These are phyloP conservation scores for Fibroporia radiculosa DNA, from an alignment of 768 basidiomycete genomes.

Conservation along the genomic window DNA sequence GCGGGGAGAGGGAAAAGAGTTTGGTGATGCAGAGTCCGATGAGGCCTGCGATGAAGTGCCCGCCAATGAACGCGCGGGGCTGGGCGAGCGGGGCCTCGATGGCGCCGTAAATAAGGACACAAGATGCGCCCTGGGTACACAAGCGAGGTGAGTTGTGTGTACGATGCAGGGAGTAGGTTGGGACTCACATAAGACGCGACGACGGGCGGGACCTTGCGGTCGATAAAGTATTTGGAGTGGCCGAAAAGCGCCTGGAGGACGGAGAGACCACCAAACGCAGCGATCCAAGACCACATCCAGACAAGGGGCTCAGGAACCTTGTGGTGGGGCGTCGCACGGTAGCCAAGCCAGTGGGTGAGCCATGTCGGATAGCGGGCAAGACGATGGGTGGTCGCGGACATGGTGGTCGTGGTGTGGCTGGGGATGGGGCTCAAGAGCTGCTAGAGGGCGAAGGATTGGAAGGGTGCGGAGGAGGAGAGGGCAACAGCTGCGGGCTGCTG, in stretches of 20 bases:
- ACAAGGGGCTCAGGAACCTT: conserved; percentile 28
- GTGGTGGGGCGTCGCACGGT: conserved; percentile 28
- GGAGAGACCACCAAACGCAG: conserved; percentile 42
- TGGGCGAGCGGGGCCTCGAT: conserved; percentile 47
- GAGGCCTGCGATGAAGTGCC: conserved; percentile 44
- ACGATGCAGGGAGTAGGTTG: not conserved
- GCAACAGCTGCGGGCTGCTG: too few species aligned
- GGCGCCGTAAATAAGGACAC: conserved; percentile 46
- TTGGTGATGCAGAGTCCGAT: conserved; percentile 45
- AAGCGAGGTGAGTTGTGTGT: not conserved
- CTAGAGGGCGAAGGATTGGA: too few species aligned
- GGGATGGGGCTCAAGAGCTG: too few species aligned
- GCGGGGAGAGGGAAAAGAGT: conserved; percentile 38
- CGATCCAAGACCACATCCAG: conserved; percentile 48
- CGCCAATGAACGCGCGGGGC: conserved; percentile 42
- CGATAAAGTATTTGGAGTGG: conserved; percentile 39
- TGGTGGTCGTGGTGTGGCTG: too few species aligned
- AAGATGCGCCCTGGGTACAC: conserved; percentile 40
- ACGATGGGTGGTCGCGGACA: too few species aligned
- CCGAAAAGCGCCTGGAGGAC: conserved; percentile 43
- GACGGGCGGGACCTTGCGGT: conserved; percentile 37
- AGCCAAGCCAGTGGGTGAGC: conserved; percentile 38
- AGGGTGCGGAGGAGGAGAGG: too few species aligned
- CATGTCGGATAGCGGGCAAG: conserved; percentile 30
- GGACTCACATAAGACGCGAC: conserved; percentile 39